Conservation (phyloP, 176 grass and related monocot genomes). For the Chrysopogon serrulatus region DNA sequence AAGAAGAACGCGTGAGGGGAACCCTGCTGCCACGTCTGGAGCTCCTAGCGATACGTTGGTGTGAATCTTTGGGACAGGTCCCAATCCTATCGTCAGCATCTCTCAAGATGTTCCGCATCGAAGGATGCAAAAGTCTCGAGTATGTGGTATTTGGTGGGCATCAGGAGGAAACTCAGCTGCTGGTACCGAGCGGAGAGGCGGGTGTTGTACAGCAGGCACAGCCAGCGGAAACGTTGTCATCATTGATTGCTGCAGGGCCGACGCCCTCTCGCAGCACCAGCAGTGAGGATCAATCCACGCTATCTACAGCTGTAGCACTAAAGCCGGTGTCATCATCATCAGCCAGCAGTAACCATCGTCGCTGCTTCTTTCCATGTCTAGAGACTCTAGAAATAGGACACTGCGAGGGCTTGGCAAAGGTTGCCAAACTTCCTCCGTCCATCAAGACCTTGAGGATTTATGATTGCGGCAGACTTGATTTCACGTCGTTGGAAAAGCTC, state of each 20-base stretch:
- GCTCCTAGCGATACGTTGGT: background rate
- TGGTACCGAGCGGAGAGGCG: too few species aligned
- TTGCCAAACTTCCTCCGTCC: background rate
- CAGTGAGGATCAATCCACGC: too few species aligned
- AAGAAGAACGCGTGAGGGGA: too few species aligned
- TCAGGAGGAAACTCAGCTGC: too few species aligned
- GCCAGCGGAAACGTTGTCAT: too few species aligned
- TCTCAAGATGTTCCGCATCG: background rate
- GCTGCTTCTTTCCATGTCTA: background rate
- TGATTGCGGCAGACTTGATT: background rate
- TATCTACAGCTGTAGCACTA: too few species aligned
- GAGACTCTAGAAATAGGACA: background rate
- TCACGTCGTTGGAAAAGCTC: background rate
- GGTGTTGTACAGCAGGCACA: too few species aligned
- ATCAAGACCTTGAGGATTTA: background rate
- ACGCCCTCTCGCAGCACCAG: too few species aligned
- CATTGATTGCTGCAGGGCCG: too few species aligned
- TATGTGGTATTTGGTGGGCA: too few species aligned
- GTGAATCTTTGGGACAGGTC: background rate
- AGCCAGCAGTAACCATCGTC: too few species aligned
- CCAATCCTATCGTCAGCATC: background rate
- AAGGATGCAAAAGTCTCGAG: accelerated
- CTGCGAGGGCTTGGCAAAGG: background rate
- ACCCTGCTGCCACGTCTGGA: background rate
- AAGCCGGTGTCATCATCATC: too few species aligned